These are phyloP conservation scores for Trapa incisa DNA, from an alignment of 345 rosid genomes.

Conservation along the genomic window DNA sequence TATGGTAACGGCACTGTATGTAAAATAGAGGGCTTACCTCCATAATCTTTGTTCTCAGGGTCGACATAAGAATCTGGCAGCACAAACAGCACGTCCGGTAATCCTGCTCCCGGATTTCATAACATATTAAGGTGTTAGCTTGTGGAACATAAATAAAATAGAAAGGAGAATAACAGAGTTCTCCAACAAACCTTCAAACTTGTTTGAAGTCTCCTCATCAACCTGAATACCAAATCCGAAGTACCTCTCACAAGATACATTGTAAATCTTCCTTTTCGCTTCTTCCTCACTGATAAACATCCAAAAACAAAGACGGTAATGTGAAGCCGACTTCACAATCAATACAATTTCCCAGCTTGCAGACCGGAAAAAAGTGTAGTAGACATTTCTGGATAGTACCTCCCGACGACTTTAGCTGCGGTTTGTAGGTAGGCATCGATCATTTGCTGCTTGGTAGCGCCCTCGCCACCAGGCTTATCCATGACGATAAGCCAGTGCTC, in stretches of 20 bases:
- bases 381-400: conserved; percentile 24
- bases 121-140: not conserved
- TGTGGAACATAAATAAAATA: not conserved
- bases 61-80: conserved; percentile 93
- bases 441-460: conserved; percentile 85
- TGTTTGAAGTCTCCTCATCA: conserved; percentile 88
- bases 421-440: conserved; percentile 81
- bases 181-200: conserved; percentile 58
- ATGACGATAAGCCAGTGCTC: conserved; percentile 95
- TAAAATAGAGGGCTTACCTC: conserved; percentile 36
- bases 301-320: conserved; percentile 4
- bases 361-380: not conserved
- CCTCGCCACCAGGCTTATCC: conserved; percentile 90
- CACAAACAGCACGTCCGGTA: conserved; percentile 84
- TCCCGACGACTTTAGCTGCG: conserved; percentile 66
- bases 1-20: not conserved
- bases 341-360: not conserved
- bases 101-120: conserved; percentile 26
- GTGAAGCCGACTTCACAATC: not conserved
- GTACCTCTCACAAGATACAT: conserved; percentile 93
- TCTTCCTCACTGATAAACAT: conserved; percentile 58
- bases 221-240: conserved; percentile 91
- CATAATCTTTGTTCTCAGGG: conserved; percentile 81
- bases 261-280: conserved; percentile 80
- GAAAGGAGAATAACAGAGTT: not conserved